Evolutionary conservation across 208 protist genomes (phyloP).

Genomic region (Leishmania tropica): DNA sequence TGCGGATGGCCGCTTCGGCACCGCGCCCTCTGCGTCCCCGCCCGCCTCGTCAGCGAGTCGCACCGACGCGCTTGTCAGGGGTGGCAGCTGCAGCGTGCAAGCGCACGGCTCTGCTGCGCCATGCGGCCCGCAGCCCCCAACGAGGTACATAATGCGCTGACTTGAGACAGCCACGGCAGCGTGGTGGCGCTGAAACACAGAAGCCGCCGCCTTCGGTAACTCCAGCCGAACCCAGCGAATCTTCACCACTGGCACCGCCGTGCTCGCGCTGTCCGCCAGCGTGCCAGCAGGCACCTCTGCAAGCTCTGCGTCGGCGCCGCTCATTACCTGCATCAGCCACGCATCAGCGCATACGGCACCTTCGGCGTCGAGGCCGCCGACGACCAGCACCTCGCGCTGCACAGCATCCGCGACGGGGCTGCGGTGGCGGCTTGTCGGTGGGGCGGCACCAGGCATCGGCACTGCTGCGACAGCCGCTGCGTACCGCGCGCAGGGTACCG

Average conservation of each 20-base stretch:
- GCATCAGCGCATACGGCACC: conserved; percentile 61
- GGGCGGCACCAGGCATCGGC: conserved; percentile 22
- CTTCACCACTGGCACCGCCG: conserved; percentile 10
- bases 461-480: conserved; percentile 53
- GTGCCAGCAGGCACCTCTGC: conserved; percentile 12
- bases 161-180: conserved; percentile 43
- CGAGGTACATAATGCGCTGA: conserved; percentile 52
- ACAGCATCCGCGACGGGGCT: conserved; percentile 18
- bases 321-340: conserved; percentile 63
- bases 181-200: conserved; percentile 31
- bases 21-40: not conserved
- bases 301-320: conserved; percentile 20
- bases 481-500: conserved; percentile 42
- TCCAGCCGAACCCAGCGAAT: conserved; percentile 33
- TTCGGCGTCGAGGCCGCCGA: conserved; percentile 64
- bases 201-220: not conserved
- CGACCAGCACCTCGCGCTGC: conserved; percentile 60
- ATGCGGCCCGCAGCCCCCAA: conserved; percentile 37
- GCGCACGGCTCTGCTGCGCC: conserved; percentile 10
- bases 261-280: not conserved
- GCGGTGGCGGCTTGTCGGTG: not conserved
- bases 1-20: not conserved
- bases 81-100: conserved; percentile 20
- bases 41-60: not conserved
- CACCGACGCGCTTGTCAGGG: conserved; percentile 15